phyloP scores from a whole-genome alignment of 768 basidiomycete species.

The Hebeloma cylindrosporum region DNA sequence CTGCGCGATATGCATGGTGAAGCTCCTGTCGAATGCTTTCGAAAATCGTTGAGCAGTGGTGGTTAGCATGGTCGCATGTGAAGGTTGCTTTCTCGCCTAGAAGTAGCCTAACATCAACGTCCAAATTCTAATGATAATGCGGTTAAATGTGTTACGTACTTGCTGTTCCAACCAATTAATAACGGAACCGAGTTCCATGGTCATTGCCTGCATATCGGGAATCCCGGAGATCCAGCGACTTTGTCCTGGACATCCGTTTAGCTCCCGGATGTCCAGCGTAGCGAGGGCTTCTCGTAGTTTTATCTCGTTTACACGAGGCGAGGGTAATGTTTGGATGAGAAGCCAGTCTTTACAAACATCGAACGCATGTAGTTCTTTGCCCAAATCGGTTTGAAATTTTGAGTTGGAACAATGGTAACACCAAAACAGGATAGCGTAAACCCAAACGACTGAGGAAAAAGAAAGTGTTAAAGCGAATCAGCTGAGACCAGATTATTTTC shows the following conservation, averaged over 20 bases:
- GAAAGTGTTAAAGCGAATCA: too few relatives aligned
- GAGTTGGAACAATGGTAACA: not conserved
- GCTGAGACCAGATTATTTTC: too few relatives aligned
- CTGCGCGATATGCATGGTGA: too few relatives aligned
- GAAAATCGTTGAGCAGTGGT: not conserved
- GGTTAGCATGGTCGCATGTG: not conserved
- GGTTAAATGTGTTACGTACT: not conserved
- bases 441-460: slow-evolving; percentile 1
- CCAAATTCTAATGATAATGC: not conserved
- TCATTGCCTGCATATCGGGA: not conserved
- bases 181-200: not conserved
- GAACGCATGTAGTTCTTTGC: not conserved
- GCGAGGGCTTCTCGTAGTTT: not conserved
- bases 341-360: not conserved
- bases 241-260: not conserved
- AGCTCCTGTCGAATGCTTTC: not conserved
- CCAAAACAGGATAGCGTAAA: not conserved
- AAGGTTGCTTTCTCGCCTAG: not conserved
- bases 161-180: not conserved
- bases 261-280: not conserved
- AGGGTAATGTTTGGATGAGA: not conserved
- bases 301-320: not conserved
- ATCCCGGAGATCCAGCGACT: not conserved
- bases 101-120: not conserved
- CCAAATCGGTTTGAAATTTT: not conserved